Evolutionary conservation across 140 eudicot genomes (phyloP).

Genomic region (Stevia rebaudiana): DNA sequence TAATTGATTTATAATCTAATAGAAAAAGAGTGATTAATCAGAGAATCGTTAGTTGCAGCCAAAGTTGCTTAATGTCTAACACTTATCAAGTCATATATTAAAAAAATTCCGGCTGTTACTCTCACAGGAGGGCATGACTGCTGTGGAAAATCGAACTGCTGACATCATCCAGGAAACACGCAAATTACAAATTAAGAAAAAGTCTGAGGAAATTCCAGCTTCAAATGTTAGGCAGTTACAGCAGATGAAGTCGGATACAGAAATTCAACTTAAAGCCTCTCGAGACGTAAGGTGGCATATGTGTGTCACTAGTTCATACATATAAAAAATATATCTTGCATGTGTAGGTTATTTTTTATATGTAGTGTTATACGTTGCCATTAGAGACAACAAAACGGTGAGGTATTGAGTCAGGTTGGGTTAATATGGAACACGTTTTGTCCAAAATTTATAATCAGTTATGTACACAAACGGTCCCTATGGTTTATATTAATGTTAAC

Average conservation of each 20-base stretch:
- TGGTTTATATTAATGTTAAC: no score
- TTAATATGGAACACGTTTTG: neutral
- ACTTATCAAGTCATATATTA: conserved; percentile 4
- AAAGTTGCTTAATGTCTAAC: neutral
- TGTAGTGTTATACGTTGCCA: neutral
- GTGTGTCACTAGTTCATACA: conserved; percentile 36
- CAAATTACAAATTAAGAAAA: conserved; percentile 56
- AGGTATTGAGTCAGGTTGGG: neutral
- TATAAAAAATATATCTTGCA: conserved; percentile 11
- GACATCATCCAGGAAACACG: conserved; percentile 87
- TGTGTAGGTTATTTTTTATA: neutral
- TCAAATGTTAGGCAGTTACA: conserved; percentile 31
- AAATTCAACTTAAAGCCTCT: conserved; percentile 91
- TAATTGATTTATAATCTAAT: neutral
- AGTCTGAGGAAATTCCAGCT: conserved; percentile 29
- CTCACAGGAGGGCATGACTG: conserved; percentile 75
- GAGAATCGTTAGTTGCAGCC: neutral
- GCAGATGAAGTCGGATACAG: conserved; percentile 43
- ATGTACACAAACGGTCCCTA: no score
- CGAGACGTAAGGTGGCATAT: conserved; percentile 98
- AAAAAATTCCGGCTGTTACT: conserved; percentile 5
- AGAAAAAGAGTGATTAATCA: neutral
- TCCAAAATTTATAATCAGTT: no score
- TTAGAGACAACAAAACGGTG: neutral
- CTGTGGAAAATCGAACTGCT: conserved; percentile 79